Evolutionary conservation across 805 yeast genomes (phyloP).

Genomic region (Nakazawaea populi): DNA sequence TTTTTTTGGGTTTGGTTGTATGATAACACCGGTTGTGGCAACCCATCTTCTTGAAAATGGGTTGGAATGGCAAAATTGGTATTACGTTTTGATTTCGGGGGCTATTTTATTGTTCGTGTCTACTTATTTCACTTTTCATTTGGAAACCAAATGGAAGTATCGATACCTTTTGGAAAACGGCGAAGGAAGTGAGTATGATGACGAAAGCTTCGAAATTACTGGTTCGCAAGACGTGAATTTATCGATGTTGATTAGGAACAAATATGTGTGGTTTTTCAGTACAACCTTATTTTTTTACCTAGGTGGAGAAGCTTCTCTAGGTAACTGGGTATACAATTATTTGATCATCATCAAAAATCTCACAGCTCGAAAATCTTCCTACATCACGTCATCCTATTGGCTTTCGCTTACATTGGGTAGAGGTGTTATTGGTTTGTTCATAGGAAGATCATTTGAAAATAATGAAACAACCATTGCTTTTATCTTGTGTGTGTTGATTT

Average conservation of each 20-base stretch:
- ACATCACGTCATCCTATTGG: constrained; percentile 48
- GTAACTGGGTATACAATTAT: constrained; percentile 48
- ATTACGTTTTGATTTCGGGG: constrained; percentile 28
- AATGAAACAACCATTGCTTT: constrained; percentile 34
- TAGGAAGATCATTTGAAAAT: constrained; percentile 37
- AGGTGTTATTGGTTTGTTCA: constrained; percentile 38
- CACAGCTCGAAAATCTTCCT: constrained; percentile 34
- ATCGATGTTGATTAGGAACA: constrained; percentile 22
- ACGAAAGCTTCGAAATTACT: neutral
- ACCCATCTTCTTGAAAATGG: constrained; percentile 34
- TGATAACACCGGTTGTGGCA: constrained; percentile 42
- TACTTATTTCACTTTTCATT: constrained; percentile 25
- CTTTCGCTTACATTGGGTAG: constrained; percentile 44
- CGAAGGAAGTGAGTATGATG: neutral
- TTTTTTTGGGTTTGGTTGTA: constrained; percentile 48
- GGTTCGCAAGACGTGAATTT: constrained; percentile 13
- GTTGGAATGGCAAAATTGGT: constrained; percentile 41
- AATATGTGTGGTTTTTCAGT: constrained; percentile 36
- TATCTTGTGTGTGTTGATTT: constrained; percentile 28
- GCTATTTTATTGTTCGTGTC: constrained; percentile 21
- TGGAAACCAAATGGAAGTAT: constrained; percentile 43
- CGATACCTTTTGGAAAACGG: constrained; percentile 19
- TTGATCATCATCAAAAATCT: constrained; percentile 33
- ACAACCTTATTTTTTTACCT: constrained; percentile 40
- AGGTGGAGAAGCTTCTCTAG: constrained; percentile 50